These are phyloP conservation scores for Fomitopsis betulina DNA, from an alignment of 1,284 basidiomycete genomes.

Conservation along the genomic window DNA sequence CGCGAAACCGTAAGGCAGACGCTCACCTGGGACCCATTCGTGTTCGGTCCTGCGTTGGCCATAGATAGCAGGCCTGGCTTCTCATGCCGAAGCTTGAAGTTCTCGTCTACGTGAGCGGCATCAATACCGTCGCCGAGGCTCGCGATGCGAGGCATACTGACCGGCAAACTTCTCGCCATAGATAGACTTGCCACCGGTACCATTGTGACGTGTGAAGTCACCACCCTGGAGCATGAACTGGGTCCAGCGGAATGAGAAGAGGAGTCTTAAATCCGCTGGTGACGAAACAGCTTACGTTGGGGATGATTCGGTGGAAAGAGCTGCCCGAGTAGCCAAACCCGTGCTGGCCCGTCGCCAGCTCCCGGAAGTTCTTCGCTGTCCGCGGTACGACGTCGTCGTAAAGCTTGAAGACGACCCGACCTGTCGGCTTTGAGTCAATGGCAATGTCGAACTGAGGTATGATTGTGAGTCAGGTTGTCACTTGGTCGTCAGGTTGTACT, in stretches of 20 bases:
- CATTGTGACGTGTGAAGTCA: conserved; percentile 54
- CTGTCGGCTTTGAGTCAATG: conserved; percentile 64
- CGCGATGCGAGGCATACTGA: conserved; percentile 27
- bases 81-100: conserved; percentile 77
- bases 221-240: conserved; percentile 87
- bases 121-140: neutral
- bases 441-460: conserved; percentile 72
- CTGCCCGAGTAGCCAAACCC: conserved; percentile 64
- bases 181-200: conserved; percentile 83
- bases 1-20: neutral
- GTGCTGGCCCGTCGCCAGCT: conserved; percentile 78
- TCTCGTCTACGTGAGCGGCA: conserved; percentile 60
- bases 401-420: conserved; percentile 73
- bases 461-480: neutral
- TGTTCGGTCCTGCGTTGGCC: conserved; percentile 77
- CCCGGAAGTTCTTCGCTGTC: conserved; percentile 80
- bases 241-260: neutral
- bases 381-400: conserved; percentile 66
- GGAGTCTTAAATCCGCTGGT: neutral
- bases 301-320: conserved; percentile 84
- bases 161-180: conserved; percentile 81
- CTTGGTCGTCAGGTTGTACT: conserved; percentile 14
- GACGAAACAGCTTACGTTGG: conserved; percentile 35
- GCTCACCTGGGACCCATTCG: conserved; percentile 67
- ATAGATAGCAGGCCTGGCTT: conserved; percentile 86